Percentiles rank a stretch among this genome's conserved stretches.
Conservation (phyloP, 768 basidiomycete genomes). For the Boletus subcaerulescens region DNA sequence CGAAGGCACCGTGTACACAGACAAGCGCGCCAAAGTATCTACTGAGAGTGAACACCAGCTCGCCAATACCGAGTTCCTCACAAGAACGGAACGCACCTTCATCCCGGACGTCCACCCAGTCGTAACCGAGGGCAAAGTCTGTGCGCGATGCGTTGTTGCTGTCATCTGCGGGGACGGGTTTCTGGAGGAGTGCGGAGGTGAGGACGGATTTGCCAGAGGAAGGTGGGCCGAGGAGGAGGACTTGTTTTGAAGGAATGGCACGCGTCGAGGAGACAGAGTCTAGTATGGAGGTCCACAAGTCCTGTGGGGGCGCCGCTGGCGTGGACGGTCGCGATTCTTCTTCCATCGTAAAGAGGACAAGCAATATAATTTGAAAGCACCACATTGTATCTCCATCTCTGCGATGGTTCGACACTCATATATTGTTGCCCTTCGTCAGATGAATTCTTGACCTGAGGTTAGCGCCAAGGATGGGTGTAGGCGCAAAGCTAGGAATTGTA, state of each 20-base stretch:
- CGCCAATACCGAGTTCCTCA: not conserved
- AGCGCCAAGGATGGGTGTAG: too few species aligned
- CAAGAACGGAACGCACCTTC: conserved; percentile 62
- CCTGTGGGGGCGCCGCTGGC: conserved; percentile 70
- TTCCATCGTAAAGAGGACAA: conserved; percentile 34
- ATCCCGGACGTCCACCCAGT: conserved; percentile 87
- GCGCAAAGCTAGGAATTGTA: too few species aligned
- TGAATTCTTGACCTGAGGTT: too few species aligned
- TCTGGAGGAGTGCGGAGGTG: conserved; percentile 68
- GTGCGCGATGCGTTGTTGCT: conserved; percentile 55
- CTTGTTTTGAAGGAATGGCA: conserved; percentile 81
- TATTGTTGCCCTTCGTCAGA: too few species aligned
- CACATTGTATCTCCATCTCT: too few species aligned
- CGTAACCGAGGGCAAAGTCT: conserved; percentile 89
- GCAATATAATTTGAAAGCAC: conserved; percentile 18
- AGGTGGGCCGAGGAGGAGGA: conserved; percentile 80
- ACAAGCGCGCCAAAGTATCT: conserved; percentile 89
- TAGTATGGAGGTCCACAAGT: conserved; percentile 92
- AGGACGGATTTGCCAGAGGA: conserved; percentile 77
- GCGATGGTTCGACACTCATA: too few species aligned
- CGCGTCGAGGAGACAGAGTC: conserved; percentile 82
- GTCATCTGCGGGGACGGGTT: conserved; percentile 50
- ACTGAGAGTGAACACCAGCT: not conserved
- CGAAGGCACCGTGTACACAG: conserved; percentile 88
- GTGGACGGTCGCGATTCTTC: conserved; percentile 55